These are phyloP conservation scores for Globisporangium paddicum DNA, from an alignment of 352 stramenopile genomes.

Conservation along the genomic window DNA sequence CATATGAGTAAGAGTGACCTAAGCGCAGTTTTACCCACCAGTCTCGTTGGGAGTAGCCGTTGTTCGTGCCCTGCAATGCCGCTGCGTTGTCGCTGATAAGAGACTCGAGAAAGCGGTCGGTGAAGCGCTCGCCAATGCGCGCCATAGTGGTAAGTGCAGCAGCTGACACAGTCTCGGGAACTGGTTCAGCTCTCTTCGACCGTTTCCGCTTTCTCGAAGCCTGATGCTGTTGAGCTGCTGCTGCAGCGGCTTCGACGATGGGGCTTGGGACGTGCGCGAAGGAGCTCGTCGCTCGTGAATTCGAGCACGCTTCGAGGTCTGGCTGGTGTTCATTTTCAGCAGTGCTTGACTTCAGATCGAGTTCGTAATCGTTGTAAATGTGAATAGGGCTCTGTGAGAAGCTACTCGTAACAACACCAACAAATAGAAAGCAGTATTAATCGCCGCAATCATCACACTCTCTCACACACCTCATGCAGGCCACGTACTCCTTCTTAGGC, in stretches of 20 bases:
- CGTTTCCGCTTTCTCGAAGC: conserved; percentile 40
- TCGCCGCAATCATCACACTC: background rate
- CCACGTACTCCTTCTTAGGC: conserved; percentile 44
- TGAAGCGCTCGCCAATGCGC: conserved; percentile 29
- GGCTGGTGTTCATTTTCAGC: background rate
- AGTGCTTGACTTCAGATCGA: conserved; percentile 7
- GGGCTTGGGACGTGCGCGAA: conserved; percentile 39
- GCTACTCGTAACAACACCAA: conserved; percentile 10
- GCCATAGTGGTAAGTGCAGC: conserved; percentile 23
- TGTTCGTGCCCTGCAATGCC: conserved; percentile 37
- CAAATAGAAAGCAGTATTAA: conserved; percentile 1
- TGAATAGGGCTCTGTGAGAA: conserved; percentile 43
- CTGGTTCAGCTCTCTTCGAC: conserved; percentile 1
- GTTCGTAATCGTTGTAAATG: conserved; percentile 48
- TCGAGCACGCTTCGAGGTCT: background rate
- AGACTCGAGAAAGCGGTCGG: conserved; percentile 38
- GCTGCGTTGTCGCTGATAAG: conserved; percentile 38
- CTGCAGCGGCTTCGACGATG: conserved; percentile 27
- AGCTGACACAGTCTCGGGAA: conserved; percentile 12
- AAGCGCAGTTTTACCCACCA: conserved; percentile 30
- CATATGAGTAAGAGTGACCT: background rate
- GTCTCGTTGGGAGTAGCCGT: conserved; percentile 32
- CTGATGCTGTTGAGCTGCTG: background rate
- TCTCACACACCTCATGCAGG: background rate
- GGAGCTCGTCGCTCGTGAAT: conserved; percentile 13